Conservation (phyloP, 495 filamentous ascomycete species). For the Delitschia confertaspora region DNA sequence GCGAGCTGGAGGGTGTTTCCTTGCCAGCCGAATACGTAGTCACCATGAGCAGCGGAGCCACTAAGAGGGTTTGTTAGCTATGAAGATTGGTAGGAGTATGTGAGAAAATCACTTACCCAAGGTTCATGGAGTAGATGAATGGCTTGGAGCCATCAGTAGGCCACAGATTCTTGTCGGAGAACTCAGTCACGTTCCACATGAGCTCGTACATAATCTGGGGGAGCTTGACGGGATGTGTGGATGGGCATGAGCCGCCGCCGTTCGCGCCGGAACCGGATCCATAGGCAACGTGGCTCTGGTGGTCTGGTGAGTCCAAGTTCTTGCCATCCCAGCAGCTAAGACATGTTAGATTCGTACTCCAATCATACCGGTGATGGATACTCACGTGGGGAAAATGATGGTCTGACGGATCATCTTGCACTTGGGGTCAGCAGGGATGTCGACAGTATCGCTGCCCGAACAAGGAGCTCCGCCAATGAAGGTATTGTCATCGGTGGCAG, state of each 20-base stretch:
- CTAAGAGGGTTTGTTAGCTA: conserved; percentile 26
- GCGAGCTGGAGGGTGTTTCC: conserved; percentile 40
- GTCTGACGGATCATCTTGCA: conserved; percentile 51
- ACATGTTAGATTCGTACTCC: background rate
- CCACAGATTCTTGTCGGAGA: conserved; percentile 38
- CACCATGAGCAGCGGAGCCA: conserved; percentile 41
- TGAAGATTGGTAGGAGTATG: conserved; percentile 1
- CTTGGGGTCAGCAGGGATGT: conserved; percentile 29
- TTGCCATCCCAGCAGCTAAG: conserved; percentile 46
- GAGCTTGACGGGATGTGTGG: conserved; percentile 41
- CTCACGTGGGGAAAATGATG: conserved; percentile 42
- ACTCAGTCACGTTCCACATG: conserved; percentile 41
- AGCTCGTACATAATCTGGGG: conserved; percentile 47
- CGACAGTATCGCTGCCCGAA: conserved; percentile 22
- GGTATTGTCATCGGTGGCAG: conserved; percentile 33
- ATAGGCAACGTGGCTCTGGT: conserved; percentile 43
- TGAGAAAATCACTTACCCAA: conserved; percentile 33
- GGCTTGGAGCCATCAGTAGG: conserved; percentile 38
- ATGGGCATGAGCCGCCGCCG: conserved; percentile 40
- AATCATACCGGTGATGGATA: too few relatives aligned
- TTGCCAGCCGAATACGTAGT: conserved; percentile 45
- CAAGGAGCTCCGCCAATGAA: conserved; percentile 24
- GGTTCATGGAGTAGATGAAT: conserved; percentile 43
- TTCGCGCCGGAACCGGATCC: conserved; percentile 32
- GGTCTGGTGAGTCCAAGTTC: conserved; percentile 47